Conservation (phyloP, 1,139 yeast genomes). For the Taiozyma sp. region DNA sequence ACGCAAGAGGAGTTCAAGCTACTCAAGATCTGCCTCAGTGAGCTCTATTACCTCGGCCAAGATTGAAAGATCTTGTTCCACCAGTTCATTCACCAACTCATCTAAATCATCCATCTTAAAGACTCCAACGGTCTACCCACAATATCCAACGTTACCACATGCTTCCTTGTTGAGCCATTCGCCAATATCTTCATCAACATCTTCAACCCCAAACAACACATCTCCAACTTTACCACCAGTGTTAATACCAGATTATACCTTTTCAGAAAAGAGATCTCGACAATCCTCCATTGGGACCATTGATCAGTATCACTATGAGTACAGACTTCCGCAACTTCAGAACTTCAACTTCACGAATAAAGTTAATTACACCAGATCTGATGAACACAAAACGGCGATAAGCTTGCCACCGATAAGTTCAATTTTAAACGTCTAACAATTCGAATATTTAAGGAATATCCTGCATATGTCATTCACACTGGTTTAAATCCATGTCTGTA, state of each 20-base stretch:
- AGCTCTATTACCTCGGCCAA: not conserved
- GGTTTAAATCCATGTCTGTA: too few species aligned
- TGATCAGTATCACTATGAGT: not conserved
- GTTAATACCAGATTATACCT: not conserved
- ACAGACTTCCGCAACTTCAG: not conserved
- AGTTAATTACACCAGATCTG: not conserved
- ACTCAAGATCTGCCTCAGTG: not conserved
- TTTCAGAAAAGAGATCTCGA: not conserved
- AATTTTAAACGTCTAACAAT: not conserved
- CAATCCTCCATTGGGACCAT: not conserved
- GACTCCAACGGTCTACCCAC: not conserved
- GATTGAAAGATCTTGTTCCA: not conserved
- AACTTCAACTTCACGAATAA: not conserved
- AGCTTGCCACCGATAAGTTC: not conserved
- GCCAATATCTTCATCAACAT: not conserved
- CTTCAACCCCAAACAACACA: not conserved
- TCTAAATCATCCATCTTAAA: not conserved
- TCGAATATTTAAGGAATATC: too few species aligned
- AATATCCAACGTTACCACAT: not conserved
- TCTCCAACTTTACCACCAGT: not conserved
- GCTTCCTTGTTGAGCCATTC: not conserved
- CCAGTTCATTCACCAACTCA: not conserved
- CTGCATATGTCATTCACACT: too few species aligned
- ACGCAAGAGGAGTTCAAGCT: slow-evolving; percentile 9
- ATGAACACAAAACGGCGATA: not conserved